Percentiles rank a stretch among this genome's conserved stretches.
Evolutionary conservation across 495 filamentous ascomycete genomes (phyloP).

Genomic region (Aspergillus ellipticus): DNA sequence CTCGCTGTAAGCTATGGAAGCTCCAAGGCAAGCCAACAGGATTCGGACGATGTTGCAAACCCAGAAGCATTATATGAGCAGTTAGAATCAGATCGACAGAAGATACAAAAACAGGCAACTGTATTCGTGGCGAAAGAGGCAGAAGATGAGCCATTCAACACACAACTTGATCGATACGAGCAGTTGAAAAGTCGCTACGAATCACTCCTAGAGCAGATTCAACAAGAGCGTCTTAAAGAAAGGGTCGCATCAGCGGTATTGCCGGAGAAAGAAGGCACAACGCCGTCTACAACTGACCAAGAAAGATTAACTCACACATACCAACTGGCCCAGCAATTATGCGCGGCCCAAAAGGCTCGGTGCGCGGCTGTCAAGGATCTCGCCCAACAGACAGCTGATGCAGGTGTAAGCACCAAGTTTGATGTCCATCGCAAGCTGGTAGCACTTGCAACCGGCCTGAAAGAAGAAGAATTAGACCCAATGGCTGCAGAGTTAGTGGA

Average conservation of each 20-base stretch:
- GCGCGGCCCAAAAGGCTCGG: constrained; percentile 37
- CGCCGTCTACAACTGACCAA: constrained; percentile 19
- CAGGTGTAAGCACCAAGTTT: constrained; percentile 48
- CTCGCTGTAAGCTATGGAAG: constrained; percentile 40
- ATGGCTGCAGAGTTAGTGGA: constrained; percentile 47
- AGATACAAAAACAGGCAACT: constrained; percentile 33
- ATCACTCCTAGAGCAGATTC: constrained; percentile 43
- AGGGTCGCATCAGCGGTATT: constrained; percentile 17
- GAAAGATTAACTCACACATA: constrained; percentile 30
- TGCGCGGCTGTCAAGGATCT: constrained; percentile 41
- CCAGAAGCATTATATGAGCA: constrained; percentile 42
- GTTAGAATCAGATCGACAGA: constrained; percentile 43
- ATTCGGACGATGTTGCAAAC: constrained; percentile 38
- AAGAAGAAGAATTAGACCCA: constrained; percentile 48
- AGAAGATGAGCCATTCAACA: constrained; percentile 26
- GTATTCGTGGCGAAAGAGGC: constrained; percentile 30
- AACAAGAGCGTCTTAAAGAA: constrained; percentile 28
- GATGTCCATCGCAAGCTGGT: constrained; percentile 52
- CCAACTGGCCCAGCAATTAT: constrained; percentile 34
- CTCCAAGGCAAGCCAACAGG: constrained; percentile 35
- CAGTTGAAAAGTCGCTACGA: constrained; percentile 32
- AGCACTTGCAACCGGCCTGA: constrained; percentile 46
- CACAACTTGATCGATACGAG: constrained; percentile 33
- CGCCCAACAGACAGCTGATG: constrained; percentile 45
- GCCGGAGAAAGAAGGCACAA: constrained; percentile 14